Conservation (phyloP, 106 monocot species). For the Acorus calamus region DNA sequence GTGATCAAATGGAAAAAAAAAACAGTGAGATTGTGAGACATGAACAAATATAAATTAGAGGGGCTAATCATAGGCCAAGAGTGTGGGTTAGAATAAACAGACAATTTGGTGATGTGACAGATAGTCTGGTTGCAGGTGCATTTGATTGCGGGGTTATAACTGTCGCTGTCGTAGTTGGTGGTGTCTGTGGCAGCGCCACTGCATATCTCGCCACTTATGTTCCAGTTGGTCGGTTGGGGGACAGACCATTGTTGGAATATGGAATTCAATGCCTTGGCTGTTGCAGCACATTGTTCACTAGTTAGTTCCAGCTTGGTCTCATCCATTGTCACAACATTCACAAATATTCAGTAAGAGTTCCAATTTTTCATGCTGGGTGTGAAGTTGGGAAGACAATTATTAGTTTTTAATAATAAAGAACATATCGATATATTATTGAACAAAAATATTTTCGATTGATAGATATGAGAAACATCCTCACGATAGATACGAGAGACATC, state of each 20-base stretch:
- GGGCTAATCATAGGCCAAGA: neutral
- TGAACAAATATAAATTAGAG: neutral
- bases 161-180: constrained; percentile 11
- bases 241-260: constrained; percentile 32
- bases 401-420: too few relatives aligned
- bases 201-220: constrained; percentile 34
- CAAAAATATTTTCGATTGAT: too few relatives aligned
- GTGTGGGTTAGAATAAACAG: neutral
- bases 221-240: constrained; percentile 19
- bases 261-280: constrained; percentile 27
- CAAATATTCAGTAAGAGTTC: too few relatives aligned
- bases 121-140: constrained; percentile 28
- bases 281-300: neutral
- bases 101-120: constrained; percentile 54
- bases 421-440: too few relatives aligned
- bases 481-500: too few relatives aligned
- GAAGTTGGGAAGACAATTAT: too few relatives aligned
- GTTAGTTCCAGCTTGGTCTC: too few relatives aligned
- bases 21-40: neutral
- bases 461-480: too few relatives aligned
- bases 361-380: too few relatives aligned
- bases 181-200: constrained; percentile 32
- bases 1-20: neutral
- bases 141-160: constrained; percentile 44
- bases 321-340: too few relatives aligned